phyloP scores from a whole-genome alignment of 2,329 filamentous ascomycete species.

The Diplodia mutila region DNA sequence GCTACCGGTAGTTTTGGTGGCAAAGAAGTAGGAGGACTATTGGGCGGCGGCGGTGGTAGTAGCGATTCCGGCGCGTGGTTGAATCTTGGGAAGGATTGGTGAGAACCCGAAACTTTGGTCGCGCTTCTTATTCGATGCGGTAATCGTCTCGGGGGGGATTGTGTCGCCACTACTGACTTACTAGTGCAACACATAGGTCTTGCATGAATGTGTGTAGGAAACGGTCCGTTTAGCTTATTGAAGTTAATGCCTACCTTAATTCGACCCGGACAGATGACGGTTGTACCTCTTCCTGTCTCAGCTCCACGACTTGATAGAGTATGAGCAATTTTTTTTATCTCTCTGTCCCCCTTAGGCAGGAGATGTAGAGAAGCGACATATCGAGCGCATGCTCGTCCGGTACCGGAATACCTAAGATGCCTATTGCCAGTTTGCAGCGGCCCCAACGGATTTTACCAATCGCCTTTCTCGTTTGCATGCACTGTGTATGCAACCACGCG shows the following conservation, averaged over 20 bases:
- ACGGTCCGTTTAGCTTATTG: not conserved
- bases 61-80: not conserved
- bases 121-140: not conserved
- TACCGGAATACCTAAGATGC: not conserved
- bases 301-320: too few species aligned
- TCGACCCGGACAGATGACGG: not conserved
- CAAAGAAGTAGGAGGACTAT: too few species aligned
- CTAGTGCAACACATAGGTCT: too few species aligned
- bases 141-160: too few species aligned
- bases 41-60: not conserved
- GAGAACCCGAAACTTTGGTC: not conserved
- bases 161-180: too few species aligned
- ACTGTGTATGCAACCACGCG: not conserved
- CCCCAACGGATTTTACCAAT: not conserved
- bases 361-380: not conserved
- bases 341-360: not conserved
- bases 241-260: not conserved
- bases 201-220: not conserved
- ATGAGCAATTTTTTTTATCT: not conserved
- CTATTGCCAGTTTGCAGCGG: not conserved
- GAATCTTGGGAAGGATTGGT: constrained; percentile 12
- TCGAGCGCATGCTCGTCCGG: not conserved
- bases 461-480: not conserved
- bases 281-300: too few species aligned
- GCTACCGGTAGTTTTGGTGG: constrained; percentile 15